Evolutionary conservation across 2,329 filamentous ascomycete species (phyloP).

Genomic region (Nemania sp.): DNA sequence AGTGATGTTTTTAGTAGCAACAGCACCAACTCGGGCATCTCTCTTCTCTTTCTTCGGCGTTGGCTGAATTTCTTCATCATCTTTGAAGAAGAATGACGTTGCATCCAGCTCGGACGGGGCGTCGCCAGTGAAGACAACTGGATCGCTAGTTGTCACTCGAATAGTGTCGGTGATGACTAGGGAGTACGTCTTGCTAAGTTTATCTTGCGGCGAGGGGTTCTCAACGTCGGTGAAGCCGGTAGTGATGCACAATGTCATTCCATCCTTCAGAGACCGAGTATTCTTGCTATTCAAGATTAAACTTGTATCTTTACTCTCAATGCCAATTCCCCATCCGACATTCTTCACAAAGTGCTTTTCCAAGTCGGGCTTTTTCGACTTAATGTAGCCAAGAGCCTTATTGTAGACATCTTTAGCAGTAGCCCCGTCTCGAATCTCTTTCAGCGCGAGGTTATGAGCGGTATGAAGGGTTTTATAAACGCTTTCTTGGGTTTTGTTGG

Average conservation of each 20-base stretch:
- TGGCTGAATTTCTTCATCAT: slow-evolving; percentile 88
- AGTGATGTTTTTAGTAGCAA: slow-evolving; percentile 94
- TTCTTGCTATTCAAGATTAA: slow-evolving; percentile 91
- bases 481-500: slow-evolving; percentile 93
- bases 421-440: slow-evolving; percentile 88
- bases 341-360: slow-evolving; percentile 96
- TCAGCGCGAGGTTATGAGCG: slow-evolving; percentile 90
- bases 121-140: slow-evolving; percentile 92
- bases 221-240: slow-evolving; percentile 91
- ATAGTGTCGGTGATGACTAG: slow-evolving; percentile 93
- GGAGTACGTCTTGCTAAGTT: slow-evolving; percentile 89
- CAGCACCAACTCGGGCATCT: slow-evolving; percentile 83
- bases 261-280: slow-evolving; percentile 84
- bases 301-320: slow-evolving; percentile 88
- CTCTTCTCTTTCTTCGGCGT: slow-evolving; percentile 92
- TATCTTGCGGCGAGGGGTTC: slow-evolving; percentile 88
- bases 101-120: slow-evolving; percentile 92
- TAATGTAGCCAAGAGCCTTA: slow-evolving; percentile 84
- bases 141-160: slow-evolving; percentile 82
- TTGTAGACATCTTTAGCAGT: slow-evolving; percentile 89
- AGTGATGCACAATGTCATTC: slow-evolving; percentile 94
- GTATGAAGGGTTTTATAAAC: slow-evolving; percentile 90
- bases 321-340: slow-evolving; percentile 90
- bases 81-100: slow-evolving; percentile 98
- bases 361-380: slow-evolving; percentile 91